Base-by-base conservation (phyloP, 441 rosid genomes). In the Pelargonium fulgidum region DNA sequence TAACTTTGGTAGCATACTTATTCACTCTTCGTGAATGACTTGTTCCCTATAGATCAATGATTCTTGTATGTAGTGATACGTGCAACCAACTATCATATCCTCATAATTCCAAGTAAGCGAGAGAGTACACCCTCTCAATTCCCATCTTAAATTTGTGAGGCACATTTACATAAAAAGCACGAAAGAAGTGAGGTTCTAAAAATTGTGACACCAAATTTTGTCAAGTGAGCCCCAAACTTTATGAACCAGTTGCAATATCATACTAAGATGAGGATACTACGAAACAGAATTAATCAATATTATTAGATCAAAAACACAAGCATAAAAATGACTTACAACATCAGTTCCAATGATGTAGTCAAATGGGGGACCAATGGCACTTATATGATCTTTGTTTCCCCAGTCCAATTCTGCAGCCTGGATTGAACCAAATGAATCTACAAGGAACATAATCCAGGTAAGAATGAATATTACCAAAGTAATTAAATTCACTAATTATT, bases 331-430 rank as follows among this genome's bases (percentile, higher is more conserved):
- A 76, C 97, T 84, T 82, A 91, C 97, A 71, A 91, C 92, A 81
- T 93, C 98, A 67, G 98, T 93, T 76, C 95, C 98, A 61, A 93
- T 82, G 59, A 93, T 81, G 77, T 78, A 91, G 82, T 93, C 98
- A 83, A 91, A 91, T 39, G 97, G 96, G 13, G 95, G 93, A 74
- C 71, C 76, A 70, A 87, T 85, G 8, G 93, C 89, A 72, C 62
- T 81, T 75, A 89, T 81, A 81, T 93, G 97, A 68, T 85, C 86
- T 70, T 82, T 76, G 58, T 91, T 88, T 77, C 93, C 97, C 98
- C 98, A 93, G 79, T 89, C 90, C 69, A 93, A 84, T 68, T 91
- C 93, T 56, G 85, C 88, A 67, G 82, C 98, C 73, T 77, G 80
- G 73, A 93, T 87, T 3, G 97, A 91, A 72, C 98, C 97, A 81